Evolutionary conservation across 1,284 basidiomycete genomes (phyloP).

Genomic region (Rhodofomes roseus): DNA sequence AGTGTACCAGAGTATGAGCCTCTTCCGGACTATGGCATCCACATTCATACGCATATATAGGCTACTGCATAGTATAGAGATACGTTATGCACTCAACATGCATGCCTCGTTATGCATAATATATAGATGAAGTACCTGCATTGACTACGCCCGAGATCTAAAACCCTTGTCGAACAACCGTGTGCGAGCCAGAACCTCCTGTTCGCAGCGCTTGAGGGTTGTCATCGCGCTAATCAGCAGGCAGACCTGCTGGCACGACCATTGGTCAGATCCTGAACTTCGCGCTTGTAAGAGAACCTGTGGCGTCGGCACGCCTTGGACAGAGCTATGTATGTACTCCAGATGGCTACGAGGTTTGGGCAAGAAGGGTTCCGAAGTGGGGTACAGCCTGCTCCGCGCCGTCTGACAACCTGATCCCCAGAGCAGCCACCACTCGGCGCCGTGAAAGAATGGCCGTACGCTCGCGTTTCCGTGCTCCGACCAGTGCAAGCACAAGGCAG

Average conservation of each 20-base stretch:
- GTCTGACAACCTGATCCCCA: not conserved
- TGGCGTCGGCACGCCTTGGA: not conserved
- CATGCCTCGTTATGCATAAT: not conserved
- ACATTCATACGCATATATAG: not conserved
- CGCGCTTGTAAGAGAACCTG: not conserved
- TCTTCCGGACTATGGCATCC: not conserved
- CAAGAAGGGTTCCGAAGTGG: not conserved
- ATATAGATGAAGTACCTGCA: not conserved
- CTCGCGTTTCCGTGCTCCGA: not conserved
- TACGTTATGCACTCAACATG: not conserved
- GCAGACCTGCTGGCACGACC: not conserved
- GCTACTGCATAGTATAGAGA: not conserved
- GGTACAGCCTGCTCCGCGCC: not conserved
- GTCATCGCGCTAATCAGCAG: not conserved
- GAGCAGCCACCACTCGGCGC: not conserved
- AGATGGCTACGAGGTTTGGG: not conserved
- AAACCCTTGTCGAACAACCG: not conserved
- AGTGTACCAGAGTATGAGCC: not conserved
- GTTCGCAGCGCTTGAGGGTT: not conserved
- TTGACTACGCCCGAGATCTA: not conserved
- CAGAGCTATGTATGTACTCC: not conserved
- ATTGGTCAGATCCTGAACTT: not conserved
- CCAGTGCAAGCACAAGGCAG: not conserved
- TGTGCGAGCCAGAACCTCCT: not conserved
- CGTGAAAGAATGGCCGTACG: not conserved